phyloP scores from a whole-genome alignment of 2,329 filamentous ascomycete species.

The Emydomyces testavorans region DNA sequence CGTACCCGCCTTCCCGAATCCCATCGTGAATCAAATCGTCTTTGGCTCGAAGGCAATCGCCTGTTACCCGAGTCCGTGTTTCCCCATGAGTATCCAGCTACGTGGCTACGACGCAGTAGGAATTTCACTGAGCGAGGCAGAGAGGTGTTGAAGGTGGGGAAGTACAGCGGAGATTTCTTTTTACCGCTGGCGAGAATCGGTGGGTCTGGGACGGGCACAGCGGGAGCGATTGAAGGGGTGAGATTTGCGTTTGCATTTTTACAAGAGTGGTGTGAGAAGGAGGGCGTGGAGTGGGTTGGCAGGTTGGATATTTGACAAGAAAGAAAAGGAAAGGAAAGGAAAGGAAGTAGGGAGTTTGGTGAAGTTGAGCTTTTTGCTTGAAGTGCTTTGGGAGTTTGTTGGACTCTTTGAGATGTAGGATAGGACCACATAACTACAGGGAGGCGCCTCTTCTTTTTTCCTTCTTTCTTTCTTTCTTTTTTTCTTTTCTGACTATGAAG shows the following conservation, averaged over 20 bases:
- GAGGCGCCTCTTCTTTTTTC: not conserved
- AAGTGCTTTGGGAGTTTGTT: not conserved
- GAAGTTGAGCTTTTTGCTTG: not conserved
- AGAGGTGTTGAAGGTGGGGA: conserved; percentile 25
- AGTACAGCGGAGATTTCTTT: conserved; percentile 31
- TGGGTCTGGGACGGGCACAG: conserved; percentile 21
- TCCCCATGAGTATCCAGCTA: conserved; percentile 32
- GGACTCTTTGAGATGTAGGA: not conserved
- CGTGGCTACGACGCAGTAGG: conserved; percentile 34
- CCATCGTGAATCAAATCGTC: conserved; percentile 32
- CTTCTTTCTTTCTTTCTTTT: too few relatives aligned
- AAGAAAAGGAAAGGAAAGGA: not conserved
- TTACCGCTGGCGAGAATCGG: conserved; percentile 30
- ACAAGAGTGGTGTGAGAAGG: conserved; percentile 37
- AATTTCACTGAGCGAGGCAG: conserved; percentile 30
- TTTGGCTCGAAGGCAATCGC: conserved; percentile 36
- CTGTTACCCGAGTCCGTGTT: conserved; percentile 34
- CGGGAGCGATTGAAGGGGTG: conserved; percentile 36
- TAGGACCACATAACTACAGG: too few relatives aligned
- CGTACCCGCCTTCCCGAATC: conserved; percentile 32
- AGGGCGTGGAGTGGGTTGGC: conserved; percentile 36
- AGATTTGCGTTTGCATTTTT: conserved; percentile 37
- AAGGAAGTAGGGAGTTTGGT: too few relatives aligned
- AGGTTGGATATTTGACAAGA: conserved; percentile 30
- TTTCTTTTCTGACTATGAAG: too few relatives aligned